Evolutionary conservation across 768 basidiomycete genomes (phyloP).

Genomic region (Termitomyces sp.): DNA sequence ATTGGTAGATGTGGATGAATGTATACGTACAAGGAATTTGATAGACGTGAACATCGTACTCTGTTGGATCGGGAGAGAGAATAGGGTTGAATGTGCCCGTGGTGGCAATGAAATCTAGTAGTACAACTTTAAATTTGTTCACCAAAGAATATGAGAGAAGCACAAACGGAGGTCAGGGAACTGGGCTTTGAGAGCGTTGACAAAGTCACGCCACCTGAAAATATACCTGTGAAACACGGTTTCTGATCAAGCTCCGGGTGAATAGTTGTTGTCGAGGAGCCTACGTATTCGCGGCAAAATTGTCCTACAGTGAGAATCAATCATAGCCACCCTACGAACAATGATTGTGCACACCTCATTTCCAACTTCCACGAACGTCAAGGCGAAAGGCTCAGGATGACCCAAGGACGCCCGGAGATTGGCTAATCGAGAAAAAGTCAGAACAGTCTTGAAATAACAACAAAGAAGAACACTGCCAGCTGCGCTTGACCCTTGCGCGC

Average conservation of each 20-base stretch:
- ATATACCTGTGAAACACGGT: slow-evolving; percentile 26
- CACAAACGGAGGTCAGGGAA: slow-evolving; percentile 44
- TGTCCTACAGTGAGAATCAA: slow-evolving; percentile 10
- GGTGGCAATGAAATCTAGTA: slow-evolving; percentile 48
- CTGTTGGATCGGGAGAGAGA: slow-evolving; percentile 36
- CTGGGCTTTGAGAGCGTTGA: slow-evolving; percentile 29
- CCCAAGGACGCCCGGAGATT: slow-evolving; percentile 53
- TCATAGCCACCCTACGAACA: neutral
- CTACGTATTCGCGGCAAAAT: slow-evolving; percentile 18
- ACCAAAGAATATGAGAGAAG: neutral
- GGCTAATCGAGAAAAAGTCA: slow-evolving; percentile 23
- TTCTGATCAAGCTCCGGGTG: neutral
- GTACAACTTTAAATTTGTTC: neutral
- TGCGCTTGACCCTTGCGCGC: slow-evolving; percentile 33
- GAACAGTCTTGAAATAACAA: neutral
- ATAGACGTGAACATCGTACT: slow-evolving; percentile 54
- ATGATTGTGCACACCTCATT: slow-evolving; percentile 38
- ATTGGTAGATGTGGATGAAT: neutral
- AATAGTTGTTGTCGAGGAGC: neutral
- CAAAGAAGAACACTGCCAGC: slow-evolving; percentile 18
- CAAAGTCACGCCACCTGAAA: slow-evolving; percentile 44
- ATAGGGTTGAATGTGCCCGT: slow-evolving; percentile 30
- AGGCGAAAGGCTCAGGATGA: slow-evolving; percentile 45
- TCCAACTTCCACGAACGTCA: slow-evolving; percentile 51
- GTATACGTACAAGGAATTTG: slow-evolving; percentile 39